Base-by-base conservation (phyloP, 1,284 basidiomycete species). In the Cutaneotrichosporon arboriforme region DNA sequence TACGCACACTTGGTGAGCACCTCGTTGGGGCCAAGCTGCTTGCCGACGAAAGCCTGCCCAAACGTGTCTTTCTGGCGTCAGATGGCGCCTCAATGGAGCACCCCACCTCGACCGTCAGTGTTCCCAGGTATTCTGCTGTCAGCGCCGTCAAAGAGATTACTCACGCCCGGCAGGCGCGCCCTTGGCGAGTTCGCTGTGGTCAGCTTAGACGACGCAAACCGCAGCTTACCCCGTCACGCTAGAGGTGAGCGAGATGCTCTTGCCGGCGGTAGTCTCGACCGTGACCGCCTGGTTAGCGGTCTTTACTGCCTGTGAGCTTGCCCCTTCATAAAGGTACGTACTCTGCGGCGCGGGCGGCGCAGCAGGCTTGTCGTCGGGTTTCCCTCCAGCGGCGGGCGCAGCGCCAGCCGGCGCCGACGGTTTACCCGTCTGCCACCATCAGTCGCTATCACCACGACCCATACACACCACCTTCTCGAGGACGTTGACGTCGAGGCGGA, bases 21-120 rank as follows among this genome's bases (percentile, higher is more conserved):
- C 46, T 73, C 67, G 42, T 67, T 67, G 0, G 67, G 66, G 18
- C 68, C 65, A 5, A 73, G 63, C 42, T 69, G 65, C 44, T 57
- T 57, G 4, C 70, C 71, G 10, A 55, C 51, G 51, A 73, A 72
- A 4, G 48, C 59, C 37, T 70, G 65, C 34, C 62, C 63, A 47
- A 63, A 61, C 0, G 68, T 67, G 18, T 60, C 63, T 22, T 53
- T 49, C 69, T 72, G 48, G 2, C 15, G 23, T 49, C 23, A 55
- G 55, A 15, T n/a, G 33, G 20, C 20, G 15, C 2, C 4, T 1
- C 12, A 13, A 37, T 8, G 23, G 14, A 3, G 18, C 22, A 45
- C 66, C n/a, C 42, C 41, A 68, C 68, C 40, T 66, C 67, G 20
- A 73, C 64, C 2, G 55, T 54, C 38, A 71, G 50, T 1, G 64